Conservation (phyloP, 495 filamentous ascomycete genomes). For the Penicillium desertorum region DNA sequence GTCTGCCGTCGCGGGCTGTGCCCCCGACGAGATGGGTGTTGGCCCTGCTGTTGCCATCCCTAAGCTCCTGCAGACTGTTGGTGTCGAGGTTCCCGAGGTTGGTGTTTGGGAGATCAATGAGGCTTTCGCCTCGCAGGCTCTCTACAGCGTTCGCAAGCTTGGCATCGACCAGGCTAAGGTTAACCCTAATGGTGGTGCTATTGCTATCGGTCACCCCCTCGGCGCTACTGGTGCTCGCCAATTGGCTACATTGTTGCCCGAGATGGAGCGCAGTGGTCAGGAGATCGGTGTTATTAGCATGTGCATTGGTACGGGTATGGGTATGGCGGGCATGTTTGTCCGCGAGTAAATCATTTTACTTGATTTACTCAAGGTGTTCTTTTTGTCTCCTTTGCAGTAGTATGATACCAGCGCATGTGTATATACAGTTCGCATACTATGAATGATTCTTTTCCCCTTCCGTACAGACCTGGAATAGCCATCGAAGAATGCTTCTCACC, state of each 20-base stretch:
- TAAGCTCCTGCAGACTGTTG: constrained; percentile 66
- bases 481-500: neutral
- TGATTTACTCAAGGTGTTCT: constrained; percentile 8
- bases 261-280: constrained; percentile 61
- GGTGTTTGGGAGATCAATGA: constrained; percentile 96
- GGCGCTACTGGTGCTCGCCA: constrained; percentile 86
- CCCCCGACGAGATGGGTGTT: constrained; percentile 91
- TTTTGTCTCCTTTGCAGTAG: constrained; percentile 17
- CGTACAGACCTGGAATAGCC: neutral
- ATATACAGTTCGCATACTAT: constrained; percentile 28
- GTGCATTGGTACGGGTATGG: constrained; percentile 93
- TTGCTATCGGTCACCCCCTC: constrained; percentile 91
- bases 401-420: constrained; percentile 35
- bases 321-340: constrained; percentile 83
- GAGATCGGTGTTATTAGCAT: constrained; percentile 76
- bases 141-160: constrained; percentile 75
- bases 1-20: constrained; percentile 69
- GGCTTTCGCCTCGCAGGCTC: constrained; percentile 86
- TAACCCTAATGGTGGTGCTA: constrained; percentile 91
- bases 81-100: constrained; percentile 65
- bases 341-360: constrained; percentile 57
- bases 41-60: constrained; percentile 86
- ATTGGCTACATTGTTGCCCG: constrained; percentile 70
- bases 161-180: constrained; percentile 68
- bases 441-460: constrained; percentile 8